Percentiles rank a stretch among this genome's conserved stretches.
These are phyloP conservation scores for Podila epigama DNA, from an alignment of 192 early-diverging fungal genomes.

Conservation along the genomic window DNA sequence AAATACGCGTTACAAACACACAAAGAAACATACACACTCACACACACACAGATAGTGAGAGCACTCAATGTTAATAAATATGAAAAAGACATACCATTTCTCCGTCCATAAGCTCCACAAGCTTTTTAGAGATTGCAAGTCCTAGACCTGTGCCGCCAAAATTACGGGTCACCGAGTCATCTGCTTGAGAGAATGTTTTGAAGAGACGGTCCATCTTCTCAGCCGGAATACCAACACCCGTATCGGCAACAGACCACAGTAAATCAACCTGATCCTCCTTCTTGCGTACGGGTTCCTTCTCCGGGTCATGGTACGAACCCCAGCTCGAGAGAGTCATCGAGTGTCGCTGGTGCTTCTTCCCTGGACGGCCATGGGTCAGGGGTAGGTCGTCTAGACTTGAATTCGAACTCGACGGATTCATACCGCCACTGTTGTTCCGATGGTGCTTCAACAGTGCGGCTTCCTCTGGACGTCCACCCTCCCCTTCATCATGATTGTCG, in stretches of 20 bases:
- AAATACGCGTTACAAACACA: neutral
- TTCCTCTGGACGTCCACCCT: neutral
- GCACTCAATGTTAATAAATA: neutral
- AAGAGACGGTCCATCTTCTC: slow-evolving; percentile 47
- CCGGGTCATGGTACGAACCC: neutral
- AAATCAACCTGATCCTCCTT: slow-evolving; percentile 21
- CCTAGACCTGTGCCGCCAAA: slow-evolving; percentile 58
- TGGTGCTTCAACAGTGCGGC: neutral
- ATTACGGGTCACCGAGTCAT: slow-evolving; percentile 51
- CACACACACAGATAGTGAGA: neutral
- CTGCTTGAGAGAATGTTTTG: slow-evolving; percentile 55
- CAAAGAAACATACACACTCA: neutral
- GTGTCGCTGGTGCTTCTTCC: slow-evolving; percentile 2
- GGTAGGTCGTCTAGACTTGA: neutral
- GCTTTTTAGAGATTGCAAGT: slow-evolving; percentile 48
- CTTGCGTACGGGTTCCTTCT: neutral
- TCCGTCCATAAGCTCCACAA: slow-evolving; percentile 52
- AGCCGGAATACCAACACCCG: slow-evolving; percentile 50
- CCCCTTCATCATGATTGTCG: neutral
- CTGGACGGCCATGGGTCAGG: neutral
- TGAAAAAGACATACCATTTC: slow-evolving; percentile 26
- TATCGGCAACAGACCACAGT: slow-evolving; percentile 48
- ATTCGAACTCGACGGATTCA: too few species aligned
- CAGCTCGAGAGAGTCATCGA: neutral
- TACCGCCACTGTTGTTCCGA: neutral